Conservation (phyloP, 176 grass and related monocot genomes). For the Oryza meyeriana region DNA sequence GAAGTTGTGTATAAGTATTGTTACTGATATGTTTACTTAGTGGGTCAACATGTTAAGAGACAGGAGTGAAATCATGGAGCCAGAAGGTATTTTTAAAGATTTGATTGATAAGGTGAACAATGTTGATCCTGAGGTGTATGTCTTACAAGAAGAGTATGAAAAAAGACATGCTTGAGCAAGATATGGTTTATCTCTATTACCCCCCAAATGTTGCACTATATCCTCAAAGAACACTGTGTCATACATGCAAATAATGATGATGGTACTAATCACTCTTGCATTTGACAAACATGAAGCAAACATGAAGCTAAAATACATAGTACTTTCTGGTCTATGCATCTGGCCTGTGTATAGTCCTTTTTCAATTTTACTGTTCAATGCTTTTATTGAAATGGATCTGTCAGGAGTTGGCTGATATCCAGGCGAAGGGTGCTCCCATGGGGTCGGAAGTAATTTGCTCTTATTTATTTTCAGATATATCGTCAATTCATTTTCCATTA, state of each 20-base stretch:
- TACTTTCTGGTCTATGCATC: not conserved
- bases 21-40: too few species aligned
- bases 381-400: not conserved
- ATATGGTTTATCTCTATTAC: conserved; percentile 28
- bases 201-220: not conserved
- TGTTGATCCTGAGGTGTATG: conserved; percentile 42
- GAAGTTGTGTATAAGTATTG: too few species aligned
- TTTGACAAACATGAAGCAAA: not conserved
- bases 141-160: conserved; percentile 55
- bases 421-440: too few species aligned
- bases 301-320: not conserved
- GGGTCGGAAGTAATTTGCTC: too few species aligned
- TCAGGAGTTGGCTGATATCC: conserved; percentile 48
- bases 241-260: not conserved
- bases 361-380: not conserved
- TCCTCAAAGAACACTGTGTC: not conserved
- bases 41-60: too few species aligned
- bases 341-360: not conserved
- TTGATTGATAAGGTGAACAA: conserved; percentile 37
- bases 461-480: too few species aligned
- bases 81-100: too few species aligned
- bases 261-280: not conserved
- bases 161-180: conserved; percentile 41
- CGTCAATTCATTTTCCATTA: too few species aligned
- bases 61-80: too few species aligned